Evolutionary conservation across 2,329 filamentous ascomycete species (phyloP).

Genomic region (Talaromyces sp.): DNA sequence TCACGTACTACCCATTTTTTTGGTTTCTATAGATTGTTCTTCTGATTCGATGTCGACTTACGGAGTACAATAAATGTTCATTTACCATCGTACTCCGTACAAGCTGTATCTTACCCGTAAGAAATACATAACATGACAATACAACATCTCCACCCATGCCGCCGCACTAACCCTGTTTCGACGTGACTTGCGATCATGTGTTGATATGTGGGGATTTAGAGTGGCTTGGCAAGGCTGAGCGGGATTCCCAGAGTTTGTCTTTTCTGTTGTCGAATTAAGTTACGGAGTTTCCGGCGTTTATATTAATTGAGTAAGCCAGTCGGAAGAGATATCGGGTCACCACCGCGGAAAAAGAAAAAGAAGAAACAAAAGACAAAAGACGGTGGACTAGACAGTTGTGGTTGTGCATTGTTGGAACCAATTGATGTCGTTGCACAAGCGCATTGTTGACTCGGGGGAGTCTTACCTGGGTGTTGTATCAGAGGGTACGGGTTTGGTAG

Average conservation of each 20-base stretch:
- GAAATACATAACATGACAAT: not conserved
- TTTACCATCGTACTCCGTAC: not conserved
- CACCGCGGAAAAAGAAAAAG: not conserved
- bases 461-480: not conserved
- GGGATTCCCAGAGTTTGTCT: not conserved
- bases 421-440: constrained; percentile 2
- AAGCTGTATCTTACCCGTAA: not conserved
- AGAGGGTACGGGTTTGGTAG: not conserved
- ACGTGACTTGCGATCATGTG: not conserved
- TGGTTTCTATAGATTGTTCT: not conserved
- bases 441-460: constrained; percentile 2
- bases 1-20: no score
- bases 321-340: constrained; percentile 2
- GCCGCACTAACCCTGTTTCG: not conserved
- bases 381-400: not conserved
- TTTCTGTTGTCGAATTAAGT: not conserved
- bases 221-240: constrained; percentile 7
- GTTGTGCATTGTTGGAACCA: not conserved
- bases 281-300: not conserved
- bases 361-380: no score
- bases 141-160: not conserved
- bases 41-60: not conserved
- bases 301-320: not conserved
- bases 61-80: not conserved
- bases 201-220: not conserved